A percentile compares a stretch with the other conserved stretches of the same genome.
phyloP scores from a whole-genome alignment of 352 stramenopile species.

The Phytophthora lateralis region DNA sequence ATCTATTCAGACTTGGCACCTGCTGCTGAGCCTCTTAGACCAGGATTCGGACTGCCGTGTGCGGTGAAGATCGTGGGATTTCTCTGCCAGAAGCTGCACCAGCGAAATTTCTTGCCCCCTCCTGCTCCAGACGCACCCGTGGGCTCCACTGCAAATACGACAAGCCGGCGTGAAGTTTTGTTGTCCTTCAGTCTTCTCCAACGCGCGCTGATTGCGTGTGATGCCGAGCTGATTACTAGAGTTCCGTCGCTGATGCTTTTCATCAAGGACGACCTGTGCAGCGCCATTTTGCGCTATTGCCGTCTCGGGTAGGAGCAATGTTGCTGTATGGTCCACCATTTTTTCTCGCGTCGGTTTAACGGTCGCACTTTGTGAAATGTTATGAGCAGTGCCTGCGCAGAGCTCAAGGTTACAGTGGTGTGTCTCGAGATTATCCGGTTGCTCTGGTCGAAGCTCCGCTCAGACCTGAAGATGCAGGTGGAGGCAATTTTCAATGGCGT shows the following conservation, averaged over 20 bases:
- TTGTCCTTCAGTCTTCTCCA: slow-evolving; percentile 76
- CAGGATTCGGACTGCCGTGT: slow-evolving; percentile 73
- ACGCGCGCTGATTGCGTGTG: slow-evolving; percentile 55
- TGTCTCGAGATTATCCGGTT: slow-evolving; percentile 70
- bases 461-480: slow-evolving; percentile 80
- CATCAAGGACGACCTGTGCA: slow-evolving; percentile 86
- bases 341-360: slow-evolving; percentile 6
- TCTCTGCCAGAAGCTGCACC: slow-evolving; percentile 80
- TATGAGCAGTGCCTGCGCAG: slow-evolving; percentile 46
- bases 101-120: slow-evolving; percentile 41
- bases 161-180: slow-evolving; percentile 64
- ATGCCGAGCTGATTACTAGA: slow-evolving; percentile 48
- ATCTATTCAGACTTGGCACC: slow-evolving; percentile 50
- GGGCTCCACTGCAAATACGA: slow-evolving; percentile 18
- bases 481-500: slow-evolving; percentile 77
- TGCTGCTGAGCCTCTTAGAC: slow-evolving; percentile 7
- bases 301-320: slow-evolving; percentile 57
- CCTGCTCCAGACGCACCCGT: slow-evolving; percentile 19
- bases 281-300: slow-evolving; percentile 70
- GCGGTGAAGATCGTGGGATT: slow-evolving; percentile 83
- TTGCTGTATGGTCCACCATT: not conserved
- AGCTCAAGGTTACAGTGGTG: slow-evolving; percentile 60
- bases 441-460: slow-evolving; percentile 78
- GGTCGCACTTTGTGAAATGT: not conserved
- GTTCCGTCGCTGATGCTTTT: slow-evolving; percentile 81